phyloP scores from a whole-genome alignment of 495 filamentous ascomycete species.

The Hypoxylon fuscum region DNA sequence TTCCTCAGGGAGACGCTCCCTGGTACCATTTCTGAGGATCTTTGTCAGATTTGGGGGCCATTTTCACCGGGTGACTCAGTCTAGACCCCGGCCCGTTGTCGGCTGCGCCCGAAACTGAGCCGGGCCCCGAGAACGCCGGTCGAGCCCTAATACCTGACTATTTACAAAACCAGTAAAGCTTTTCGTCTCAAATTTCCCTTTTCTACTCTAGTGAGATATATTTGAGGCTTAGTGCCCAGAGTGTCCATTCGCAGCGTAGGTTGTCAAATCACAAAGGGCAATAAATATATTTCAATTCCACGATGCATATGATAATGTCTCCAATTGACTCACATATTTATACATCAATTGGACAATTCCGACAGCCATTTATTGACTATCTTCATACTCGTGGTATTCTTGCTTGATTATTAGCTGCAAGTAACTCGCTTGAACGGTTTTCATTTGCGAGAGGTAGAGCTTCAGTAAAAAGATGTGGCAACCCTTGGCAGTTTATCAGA shows the following conservation, averaged over 20 bases:
- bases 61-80: slow-evolving; percentile 30
- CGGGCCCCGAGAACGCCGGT: neutral
- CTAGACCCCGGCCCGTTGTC: slow-evolving; percentile 2
- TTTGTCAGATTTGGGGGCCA: slow-evolving; percentile 1
- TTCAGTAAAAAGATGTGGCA: too few species aligned
- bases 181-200: slow-evolving; percentile 20
- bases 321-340: neutral
- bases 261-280: too few species aligned
- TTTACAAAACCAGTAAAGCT: too few species aligned
- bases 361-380: neutral
- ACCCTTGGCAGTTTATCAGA: too few species aligned
- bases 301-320: neutral
- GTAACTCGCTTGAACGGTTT: neutral
- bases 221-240: neutral
- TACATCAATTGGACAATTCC: neutral
- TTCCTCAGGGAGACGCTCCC: neutral
- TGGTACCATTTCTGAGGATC: neutral
- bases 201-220: slow-evolving; percentile 5
- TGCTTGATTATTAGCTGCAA: too few species aligned
- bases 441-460: too few species aligned
- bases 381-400: too few species aligned
- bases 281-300: neutral
- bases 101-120: slow-evolving; percentile 6
- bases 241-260: neutral
- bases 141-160: neutral